Base-by-base conservation (phyloP, 2,329 filamentous ascomycete species). In the Fusarium sp. region DNA sequence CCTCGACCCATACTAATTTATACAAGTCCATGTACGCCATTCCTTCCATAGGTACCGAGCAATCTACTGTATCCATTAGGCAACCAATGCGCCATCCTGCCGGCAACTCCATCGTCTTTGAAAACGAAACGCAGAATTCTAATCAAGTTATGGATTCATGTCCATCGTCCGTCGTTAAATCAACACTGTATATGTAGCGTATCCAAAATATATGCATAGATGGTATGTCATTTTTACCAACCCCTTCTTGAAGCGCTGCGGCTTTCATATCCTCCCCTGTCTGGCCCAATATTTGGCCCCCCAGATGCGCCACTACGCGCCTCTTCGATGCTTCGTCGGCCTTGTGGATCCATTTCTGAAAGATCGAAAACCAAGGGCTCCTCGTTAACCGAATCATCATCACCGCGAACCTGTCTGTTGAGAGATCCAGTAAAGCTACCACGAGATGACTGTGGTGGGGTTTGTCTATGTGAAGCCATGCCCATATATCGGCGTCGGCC, bases 331-430 rank as follows among this genome's bases (percentile, higher is more conserved):
- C 87, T 90, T 67, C 86, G 83, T 66, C 88, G 82, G 46, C 85
- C 85, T 59, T 85, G 84, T 20, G 86, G 83, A 70, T 89, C 89
- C 76, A 92, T 87, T 77, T 93, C 91, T 37, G 89, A 92, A 84
- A 93, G 88, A 68, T 91, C 89, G 78, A 93, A 93, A 12, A 93
- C 83, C 12, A 93, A 78, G 1, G 89, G 90, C 74, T 93, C 91
- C 57, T 92, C 91, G 64, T 91, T 89, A 25, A 83, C 79, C 8
- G 87, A 86, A 54, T 84, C 82, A 46, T 83, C 81, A 25, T 84
- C 83, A n/a, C 77, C 81, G 7, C 82, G 80, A 7, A 74, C 75
- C 20, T 81, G 74, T n/a, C 82, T 76, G 29, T 77, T 77, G 13
- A 76, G 77, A 4, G 81, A 82, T 25, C 82, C 81, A 3, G 77